Percentiles rank a stretch among this genome's conserved stretches.
Evolutionary conservation across 2,329 filamentous ascomycete genomes (phyloP).

Genomic region (Trichophyton benhamiae): DNA sequence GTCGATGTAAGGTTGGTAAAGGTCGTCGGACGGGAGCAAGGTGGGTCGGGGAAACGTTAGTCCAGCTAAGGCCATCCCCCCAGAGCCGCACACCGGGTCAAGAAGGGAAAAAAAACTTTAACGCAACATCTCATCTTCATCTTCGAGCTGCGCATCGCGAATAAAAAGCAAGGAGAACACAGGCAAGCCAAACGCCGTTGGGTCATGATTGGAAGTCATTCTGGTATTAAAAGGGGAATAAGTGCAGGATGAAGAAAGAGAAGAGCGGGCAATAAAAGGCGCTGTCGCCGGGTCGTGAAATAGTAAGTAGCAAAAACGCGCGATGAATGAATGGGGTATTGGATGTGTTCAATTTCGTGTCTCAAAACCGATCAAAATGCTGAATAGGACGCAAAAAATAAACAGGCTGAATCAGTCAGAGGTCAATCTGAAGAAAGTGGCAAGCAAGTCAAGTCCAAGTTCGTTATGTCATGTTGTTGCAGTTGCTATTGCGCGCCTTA

Average conservation of each 20-base stretch:
- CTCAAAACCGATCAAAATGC: neutral
- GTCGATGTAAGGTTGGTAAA: too few species aligned
- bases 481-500: neutral
- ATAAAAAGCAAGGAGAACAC: neutral
- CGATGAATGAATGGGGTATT: neutral
- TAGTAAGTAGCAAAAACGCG: neutral
- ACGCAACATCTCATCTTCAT: neutral
- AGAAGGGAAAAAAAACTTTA: neutral
- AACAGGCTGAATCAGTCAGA: neutral
- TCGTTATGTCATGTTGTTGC: neutral
- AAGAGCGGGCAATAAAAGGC: neutral
- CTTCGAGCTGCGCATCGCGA: neutral
- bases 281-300: neutral
- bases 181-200: neutral
- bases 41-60: slow-evolving; percentile 2
- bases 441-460: slow-evolving; percentile 2
- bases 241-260: neutral
- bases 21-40: too few species aligned
- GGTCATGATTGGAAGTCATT: neutral
- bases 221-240: neutral
- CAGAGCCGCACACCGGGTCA: neutral
- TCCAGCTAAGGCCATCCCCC: slow-evolving; percentile 2
- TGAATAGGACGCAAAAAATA: neutral
- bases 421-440: neutral
- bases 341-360: slow-evolving; percentile 1